Evolutionary conservation across 305 asterid species (phyloP).

Genomic region (Nicotiana rustica): DNA sequence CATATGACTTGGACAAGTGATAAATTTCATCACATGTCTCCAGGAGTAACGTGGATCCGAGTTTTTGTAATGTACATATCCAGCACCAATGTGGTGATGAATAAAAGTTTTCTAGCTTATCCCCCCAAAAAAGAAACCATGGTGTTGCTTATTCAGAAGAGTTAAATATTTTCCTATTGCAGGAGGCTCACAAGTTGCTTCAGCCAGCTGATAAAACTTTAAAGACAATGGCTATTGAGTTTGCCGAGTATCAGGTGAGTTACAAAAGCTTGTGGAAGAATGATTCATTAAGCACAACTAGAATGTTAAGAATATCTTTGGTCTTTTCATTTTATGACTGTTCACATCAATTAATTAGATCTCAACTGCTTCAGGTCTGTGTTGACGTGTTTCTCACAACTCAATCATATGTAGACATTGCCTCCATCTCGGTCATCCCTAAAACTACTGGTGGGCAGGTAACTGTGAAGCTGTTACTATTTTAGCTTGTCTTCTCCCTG

Average conservation of each 20-base stretch:
- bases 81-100: constrained; percentile 25
- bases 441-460: constrained; percentile 97
- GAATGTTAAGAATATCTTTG: background rate
- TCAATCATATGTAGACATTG: constrained; percentile 85
- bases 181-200: constrained; percentile 91
- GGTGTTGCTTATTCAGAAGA: constrained; percentile 11
- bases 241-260: constrained; percentile 93
- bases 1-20: no score
- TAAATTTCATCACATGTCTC: no score
- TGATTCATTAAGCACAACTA: constrained; percentile 10
- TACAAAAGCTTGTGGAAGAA: constrained; percentile 17
- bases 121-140: background rate
- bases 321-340: background rate
- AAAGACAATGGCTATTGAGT: constrained; percentile 84
- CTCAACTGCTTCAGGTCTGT: constrained; percentile 70
- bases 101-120: background rate
- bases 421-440: constrained; percentile 87
- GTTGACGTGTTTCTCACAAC: constrained; percentile 93
- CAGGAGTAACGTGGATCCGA: background rate
- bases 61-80: background rate
- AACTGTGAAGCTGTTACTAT: constrained; percentile 35
- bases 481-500: constrained; percentile 22
- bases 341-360: constrained; percentile 33
- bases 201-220: constrained; percentile 83
- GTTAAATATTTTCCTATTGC: constrained; percentile 46